Conservation (phyloP, 345 rosid genomes). For the Arabis alpina region DNA sequence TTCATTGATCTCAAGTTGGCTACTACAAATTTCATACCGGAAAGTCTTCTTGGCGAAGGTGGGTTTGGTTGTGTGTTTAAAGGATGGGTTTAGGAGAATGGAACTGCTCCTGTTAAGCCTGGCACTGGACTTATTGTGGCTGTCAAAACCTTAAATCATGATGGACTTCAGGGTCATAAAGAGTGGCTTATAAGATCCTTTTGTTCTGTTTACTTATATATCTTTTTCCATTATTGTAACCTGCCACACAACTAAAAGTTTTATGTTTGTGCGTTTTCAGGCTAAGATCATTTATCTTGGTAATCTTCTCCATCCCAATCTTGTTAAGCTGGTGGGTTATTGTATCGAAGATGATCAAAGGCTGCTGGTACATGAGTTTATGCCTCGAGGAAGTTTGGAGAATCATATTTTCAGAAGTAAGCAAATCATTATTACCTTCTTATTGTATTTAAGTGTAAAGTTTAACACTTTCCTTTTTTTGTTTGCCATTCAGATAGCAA, state of each 20-base stretch:
- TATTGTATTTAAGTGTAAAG: background rate
- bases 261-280: constrained; percentile 48
- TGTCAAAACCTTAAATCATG: constrained; percentile 94
- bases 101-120: too few species aligned
- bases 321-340: constrained; percentile 62
- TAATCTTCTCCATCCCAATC: constrained; percentile 62
- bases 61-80: too few species aligned
- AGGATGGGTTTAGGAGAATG: too few species aligned
- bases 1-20: too few species aligned
- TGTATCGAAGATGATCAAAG: constrained; percentile 73
- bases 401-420: constrained; percentile 70
- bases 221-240: background rate
- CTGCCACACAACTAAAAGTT: constrained; percentile 16
- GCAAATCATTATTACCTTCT: constrained; percentile 15
- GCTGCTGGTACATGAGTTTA: constrained; percentile 65
- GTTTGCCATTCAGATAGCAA: background rate
- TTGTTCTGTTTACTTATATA: constrained; percentile 6
- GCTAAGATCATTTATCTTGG: constrained; percentile 77
- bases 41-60: too few species aligned
- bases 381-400: constrained; percentile 77
- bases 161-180: constrained; percentile 98
- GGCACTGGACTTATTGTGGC: too few species aligned
- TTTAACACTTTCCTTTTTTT: background rate
- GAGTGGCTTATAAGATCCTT: constrained; percentile 88
- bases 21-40: too few species aligned